Conservation (phyloP, 1,284 basidiomycete genomes). For the Cryptococcus sp. region DNA sequence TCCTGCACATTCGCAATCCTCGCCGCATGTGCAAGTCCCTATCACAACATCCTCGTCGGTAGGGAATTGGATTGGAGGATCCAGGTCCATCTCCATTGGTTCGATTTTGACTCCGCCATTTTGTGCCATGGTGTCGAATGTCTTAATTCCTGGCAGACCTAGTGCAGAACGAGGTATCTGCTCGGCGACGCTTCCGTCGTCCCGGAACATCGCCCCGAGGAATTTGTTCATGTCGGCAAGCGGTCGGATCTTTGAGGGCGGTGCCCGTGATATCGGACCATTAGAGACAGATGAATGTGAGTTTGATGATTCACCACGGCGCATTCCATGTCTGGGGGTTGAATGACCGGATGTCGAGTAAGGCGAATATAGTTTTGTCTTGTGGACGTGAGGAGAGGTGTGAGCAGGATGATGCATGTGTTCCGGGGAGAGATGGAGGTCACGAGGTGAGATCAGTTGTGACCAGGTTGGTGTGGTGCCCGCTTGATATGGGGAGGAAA, state of each 20-base stretch:
- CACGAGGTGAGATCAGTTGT: slow-evolving; percentile 4
- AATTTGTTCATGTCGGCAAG: slow-evolving; percentile 37
- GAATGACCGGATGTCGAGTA: slow-evolving; percentile 33
- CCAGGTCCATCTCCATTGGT: slow-evolving; percentile 29
- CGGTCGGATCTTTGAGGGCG: slow-evolving; percentile 25
- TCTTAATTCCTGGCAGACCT: slow-evolving; percentile 37
- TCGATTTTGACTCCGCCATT: slow-evolving; percentile 32
- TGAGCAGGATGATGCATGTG: slow-evolving; percentile 41
- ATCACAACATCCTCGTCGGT: slow-evolving; percentile 41
- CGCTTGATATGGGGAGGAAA: slow-evolving; percentile 6
- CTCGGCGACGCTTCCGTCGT: slow-evolving; percentile 30
- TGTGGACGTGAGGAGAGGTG: slow-evolving; percentile 43
- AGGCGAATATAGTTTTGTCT: slow-evolving; percentile 47
- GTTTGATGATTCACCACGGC: neutral
- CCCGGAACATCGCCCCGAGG: slow-evolving; percentile 37
- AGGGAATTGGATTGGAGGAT: slow-evolving; percentile 35
- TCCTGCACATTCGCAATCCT: slow-evolving; percentile 45
- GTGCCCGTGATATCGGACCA: slow-evolving; percentile 8
- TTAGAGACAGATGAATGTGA: neutral
- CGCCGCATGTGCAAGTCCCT: slow-evolving; percentile 46
- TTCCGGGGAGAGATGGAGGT: slow-evolving; percentile 23
- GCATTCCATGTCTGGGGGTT: slow-evolving; percentile 18
- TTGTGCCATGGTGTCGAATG: slow-evolving; percentile 34
- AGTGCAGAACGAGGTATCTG: slow-evolving; percentile 38
- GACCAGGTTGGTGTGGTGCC: slow-evolving; percentile 1